Evolutionary conservation across 495 filamentous ascomycete species (phyloP).

Genomic region (Daldinia concentrica): DNA sequence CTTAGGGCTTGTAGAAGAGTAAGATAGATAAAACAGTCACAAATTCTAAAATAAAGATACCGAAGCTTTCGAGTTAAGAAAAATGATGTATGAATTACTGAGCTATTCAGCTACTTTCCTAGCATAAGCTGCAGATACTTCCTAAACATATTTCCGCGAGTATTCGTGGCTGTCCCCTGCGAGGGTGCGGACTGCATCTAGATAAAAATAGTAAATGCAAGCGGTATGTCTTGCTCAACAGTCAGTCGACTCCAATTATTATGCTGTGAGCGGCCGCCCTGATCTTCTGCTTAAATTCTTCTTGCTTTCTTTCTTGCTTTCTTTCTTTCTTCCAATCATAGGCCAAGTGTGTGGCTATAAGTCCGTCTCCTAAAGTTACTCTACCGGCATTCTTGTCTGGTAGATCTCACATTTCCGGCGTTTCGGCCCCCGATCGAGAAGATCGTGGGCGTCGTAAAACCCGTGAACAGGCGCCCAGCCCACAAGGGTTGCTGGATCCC

Average conservation of each 20-base stretch:
- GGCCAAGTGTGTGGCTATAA: neutral
- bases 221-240: conserved; percentile 3
- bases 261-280: conserved; percentile 15
- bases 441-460: conserved; percentile 7
- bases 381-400: conserved; percentile 16
- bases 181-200: conserved; percentile 8
- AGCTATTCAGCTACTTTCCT: conserved; percentile 18
- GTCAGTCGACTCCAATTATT: conserved; percentile 20
- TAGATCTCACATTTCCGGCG: conserved; percentile 18
- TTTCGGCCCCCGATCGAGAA: conserved; percentile 11
- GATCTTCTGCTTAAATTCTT: conserved; percentile 13
- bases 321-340: conserved; percentile 11
- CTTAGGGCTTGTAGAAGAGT: neutral
- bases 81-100: conserved; percentile 21
- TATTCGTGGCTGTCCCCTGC: conserved; percentile 4
- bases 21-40: neutral
- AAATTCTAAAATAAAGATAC: neutral
- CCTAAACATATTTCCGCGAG: conserved; percentile 1
- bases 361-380: conserved; percentile 7
- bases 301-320: neutral
- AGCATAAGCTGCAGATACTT: conserved; percentile 14
- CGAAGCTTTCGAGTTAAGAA: neutral
- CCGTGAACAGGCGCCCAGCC: conserved; percentile 9
- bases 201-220: conserved; percentile 13
- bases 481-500: conserved; percentile 6